These are phyloP conservation scores for Medakamo hakoo DNA, from an alignment of 139 green algal genomes.

Conservation along the genomic window DNA sequence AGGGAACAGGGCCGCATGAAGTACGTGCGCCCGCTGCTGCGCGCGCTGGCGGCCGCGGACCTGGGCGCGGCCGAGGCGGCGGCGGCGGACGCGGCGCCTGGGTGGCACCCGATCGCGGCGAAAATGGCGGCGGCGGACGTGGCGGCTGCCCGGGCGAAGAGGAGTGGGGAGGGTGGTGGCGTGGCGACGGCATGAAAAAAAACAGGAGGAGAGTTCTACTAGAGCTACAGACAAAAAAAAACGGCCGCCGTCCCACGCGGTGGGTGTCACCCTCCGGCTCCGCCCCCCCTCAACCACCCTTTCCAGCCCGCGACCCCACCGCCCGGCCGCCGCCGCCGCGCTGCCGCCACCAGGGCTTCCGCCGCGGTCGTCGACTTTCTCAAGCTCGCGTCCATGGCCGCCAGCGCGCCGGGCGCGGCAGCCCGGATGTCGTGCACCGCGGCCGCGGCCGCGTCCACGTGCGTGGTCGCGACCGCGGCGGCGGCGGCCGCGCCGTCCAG, in stretches of 20 bases:
- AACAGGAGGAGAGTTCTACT: too few relatives aligned
- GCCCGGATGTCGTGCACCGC: neutral
- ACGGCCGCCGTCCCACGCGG: too few relatives aligned
- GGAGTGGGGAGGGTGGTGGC: too few relatives aligned
- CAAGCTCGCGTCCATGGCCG: neutral
- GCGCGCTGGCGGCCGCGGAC: slow-evolving; percentile 22
- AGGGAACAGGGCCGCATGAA: slow-evolving; percentile 65
- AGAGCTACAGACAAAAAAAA: too few relatives aligned
- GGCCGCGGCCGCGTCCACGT: neutral
- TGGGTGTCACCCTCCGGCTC: too few relatives aligned
- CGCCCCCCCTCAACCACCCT: too few relatives aligned
- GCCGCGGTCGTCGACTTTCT: neutral
- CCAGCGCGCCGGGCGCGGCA: neutral
- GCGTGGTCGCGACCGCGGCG: neutral
- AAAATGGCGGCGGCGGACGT: slow-evolving; percentile 69
- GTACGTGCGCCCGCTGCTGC: slow-evolving; percentile 55
- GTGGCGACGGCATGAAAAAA: too few relatives aligned
- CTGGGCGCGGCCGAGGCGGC: slow-evolving; percentile 11
- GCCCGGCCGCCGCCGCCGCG: too few relatives aligned
- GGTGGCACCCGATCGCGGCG: slow-evolving; percentile 77
- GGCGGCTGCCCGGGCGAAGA: too few relatives aligned
- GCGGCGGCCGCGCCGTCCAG: too few relatives aligned
- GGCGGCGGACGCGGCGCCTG: slow-evolving; percentile 24
- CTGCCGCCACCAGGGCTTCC: neutral
- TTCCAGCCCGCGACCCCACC: too few relatives aligned